These are phyloP conservation scores for Xylariales sp. DNA, from an alignment of 2,329 filamentous ascomycete genomes.

Conservation along the genomic window DNA sequence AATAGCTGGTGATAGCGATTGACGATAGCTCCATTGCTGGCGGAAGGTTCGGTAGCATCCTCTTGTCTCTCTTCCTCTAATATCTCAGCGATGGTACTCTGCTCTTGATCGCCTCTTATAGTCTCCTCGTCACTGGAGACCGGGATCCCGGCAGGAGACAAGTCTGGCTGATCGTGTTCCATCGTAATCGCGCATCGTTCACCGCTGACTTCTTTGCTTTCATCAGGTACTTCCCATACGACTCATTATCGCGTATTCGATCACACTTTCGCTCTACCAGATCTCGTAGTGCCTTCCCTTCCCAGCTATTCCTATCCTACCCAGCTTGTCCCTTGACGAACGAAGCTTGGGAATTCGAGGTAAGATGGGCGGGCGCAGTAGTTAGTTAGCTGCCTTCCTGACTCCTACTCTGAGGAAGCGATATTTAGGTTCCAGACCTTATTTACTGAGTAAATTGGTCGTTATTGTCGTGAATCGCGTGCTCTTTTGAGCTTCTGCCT, in stretches of 20 bases:
- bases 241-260: constrained; percentile 22
- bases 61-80: constrained; percentile 30
- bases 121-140: constrained; percentile 39
- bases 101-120: constrained; percentile 30
- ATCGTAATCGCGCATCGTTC: constrained; percentile 36
- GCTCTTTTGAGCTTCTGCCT: constrained; percentile 7
- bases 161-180: constrained; percentile 35
- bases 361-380: no score
- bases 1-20: constrained; percentile 43
- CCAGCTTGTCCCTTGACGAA: no score
- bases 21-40: constrained; percentile 30
- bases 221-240: constrained; percentile 22
- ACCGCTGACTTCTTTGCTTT: constrained; percentile 23
- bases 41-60: constrained; percentile 17
- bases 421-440: no score
- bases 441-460: no score
- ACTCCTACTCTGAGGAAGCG: no score
- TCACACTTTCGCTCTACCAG: no score
- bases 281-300: no score
- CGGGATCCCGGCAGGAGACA: constrained; percentile 34
- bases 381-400: no score
- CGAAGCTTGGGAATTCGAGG: no score
- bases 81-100: constrained; percentile 30
- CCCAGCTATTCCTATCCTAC: no score
- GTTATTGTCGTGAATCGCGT: not conserved